Evolutionary conservation across 192 early-diverging fungal species (phyloP), one percentile per base, ranked within the genome.

Genomic region (Radiomyces spectabilis): DNA sequence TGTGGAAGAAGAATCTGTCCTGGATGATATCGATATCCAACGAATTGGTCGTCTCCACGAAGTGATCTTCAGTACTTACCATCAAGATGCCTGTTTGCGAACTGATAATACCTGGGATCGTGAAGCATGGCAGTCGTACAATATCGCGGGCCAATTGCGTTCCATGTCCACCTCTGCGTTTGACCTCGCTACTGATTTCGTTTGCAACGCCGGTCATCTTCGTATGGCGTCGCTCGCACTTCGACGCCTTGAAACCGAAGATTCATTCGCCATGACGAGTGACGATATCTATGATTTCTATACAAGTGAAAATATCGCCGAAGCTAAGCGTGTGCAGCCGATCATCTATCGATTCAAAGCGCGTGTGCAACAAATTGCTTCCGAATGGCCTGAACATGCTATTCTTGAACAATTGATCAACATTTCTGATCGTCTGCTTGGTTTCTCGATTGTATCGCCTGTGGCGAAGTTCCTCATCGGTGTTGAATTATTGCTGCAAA

Each of bases 381-480:
- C 70, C 12, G 78, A 86, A 45, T 99, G 94, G 94, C 85, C 96
- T 0, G 94, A 95, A 26, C 94, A 99, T 55, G 81, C 86, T 4
- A 86, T 91, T 22, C 72, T 99, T 18, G 72, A 85, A 42, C 84
- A 92, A 40, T 66, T 99, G 21, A 64, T 86, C 46, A 75, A 74
- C 8, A 69, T 89, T 32, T 71, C 68, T 32, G 47, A 60, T 30
- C 77, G 83, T 13, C 56, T 91, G 12, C 56, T 82, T 10, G 59
- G 63, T 5, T 92, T 95, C 63, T 65, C 89, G 0, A 75, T 92
- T 41, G 72, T 69, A 21, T 87, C 93, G 5, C 93, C 97, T 1
- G 65, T 95, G 34, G 89, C 93, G 59, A 94, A 93, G 70, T 77
- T 95, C 19, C 57, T 99, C 30, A 84, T 92, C 5, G 94, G 89